phyloP scores from a whole-genome alignment of 768 basidiomycete genomes.

The Mycena leptocephala region DNA sequence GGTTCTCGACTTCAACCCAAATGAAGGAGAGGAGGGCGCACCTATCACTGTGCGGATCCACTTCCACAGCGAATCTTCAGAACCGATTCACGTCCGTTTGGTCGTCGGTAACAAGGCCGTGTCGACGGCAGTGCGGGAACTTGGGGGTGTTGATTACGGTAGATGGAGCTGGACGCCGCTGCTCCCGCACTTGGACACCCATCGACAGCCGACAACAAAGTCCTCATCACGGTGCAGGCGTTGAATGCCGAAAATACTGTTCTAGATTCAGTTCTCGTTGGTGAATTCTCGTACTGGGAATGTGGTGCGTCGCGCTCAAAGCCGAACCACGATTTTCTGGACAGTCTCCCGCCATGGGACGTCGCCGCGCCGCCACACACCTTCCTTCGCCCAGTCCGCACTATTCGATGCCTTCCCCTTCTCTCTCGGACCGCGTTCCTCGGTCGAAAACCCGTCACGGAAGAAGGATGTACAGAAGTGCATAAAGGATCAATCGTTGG shows the following conservation, averaged over 20 bases:
- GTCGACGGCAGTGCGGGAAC: conserved; percentile 74
- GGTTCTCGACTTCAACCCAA: conserved; percentile 77
- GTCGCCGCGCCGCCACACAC: conserved; percentile 33
- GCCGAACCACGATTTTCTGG: conserved; percentile 10
- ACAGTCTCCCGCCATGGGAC: conserved; percentile 17
- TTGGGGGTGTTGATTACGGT: conserved; percentile 63
- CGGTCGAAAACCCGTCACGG: conserved; percentile 30
- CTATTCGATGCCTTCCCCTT: conserved; percentile 35
- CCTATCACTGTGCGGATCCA: conserved; percentile 77
- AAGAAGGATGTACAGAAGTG: conserved; percentile 11
- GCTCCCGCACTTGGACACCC: conserved; percentile 70
- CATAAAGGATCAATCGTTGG: conserved; percentile 59
- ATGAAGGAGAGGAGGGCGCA: conserved; percentile 75
- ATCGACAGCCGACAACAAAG: conserved; percentile 55
- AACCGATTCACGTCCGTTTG: conserved; percentile 78
- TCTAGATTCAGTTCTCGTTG: conserved; percentile 79
- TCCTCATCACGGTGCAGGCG: conserved; percentile 75
- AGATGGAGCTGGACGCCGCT: conserved; percentile 77
- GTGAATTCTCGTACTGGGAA: conserved; percentile 78
- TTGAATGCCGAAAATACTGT: conserved; percentile 68
- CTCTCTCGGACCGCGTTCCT: conserved; percentile 37
- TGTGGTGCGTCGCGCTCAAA: conserved; percentile 51
- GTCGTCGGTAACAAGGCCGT: conserved; percentile 82
- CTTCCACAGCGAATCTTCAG: conserved; percentile 66
- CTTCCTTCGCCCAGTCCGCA: conserved; percentile 31